These are phyloP conservation scores for Hypoxylon intermedium DNA, from an alignment of 495 filamentous ascomycete species.

Conservation along the genomic window DNA sequence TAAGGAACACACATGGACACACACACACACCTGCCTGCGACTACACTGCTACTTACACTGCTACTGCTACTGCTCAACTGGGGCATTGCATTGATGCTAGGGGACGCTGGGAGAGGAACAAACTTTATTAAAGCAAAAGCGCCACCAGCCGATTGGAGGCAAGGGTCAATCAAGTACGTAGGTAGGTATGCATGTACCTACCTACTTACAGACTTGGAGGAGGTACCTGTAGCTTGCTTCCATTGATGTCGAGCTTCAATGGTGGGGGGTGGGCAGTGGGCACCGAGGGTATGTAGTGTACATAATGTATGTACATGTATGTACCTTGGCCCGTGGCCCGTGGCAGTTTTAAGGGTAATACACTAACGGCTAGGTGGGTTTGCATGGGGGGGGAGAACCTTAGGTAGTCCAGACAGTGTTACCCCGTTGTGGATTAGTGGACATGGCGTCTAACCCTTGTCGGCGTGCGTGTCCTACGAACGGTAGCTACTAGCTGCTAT, in stretches of 20 bases:
- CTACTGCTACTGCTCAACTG: conserved; percentile 36
- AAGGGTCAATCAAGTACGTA: conserved; percentile 28
- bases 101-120: conserved; percentile 31
- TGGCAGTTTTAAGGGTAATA: neutral
- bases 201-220: neutral
- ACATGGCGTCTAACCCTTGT: conserved; percentile 22
- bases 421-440: conserved; percentile 22
- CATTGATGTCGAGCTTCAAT: too few relatives aligned
- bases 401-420: conserved; percentile 8
- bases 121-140: conserved; percentile 38
- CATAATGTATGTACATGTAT: too few relatives aligned
- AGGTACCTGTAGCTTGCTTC: neutral
- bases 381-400: neutral
- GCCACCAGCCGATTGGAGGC: conserved; percentile 38
- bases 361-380: neutral
- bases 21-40: too few relatives aligned
- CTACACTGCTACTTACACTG: too few relatives aligned
- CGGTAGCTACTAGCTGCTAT: conserved; percentile 7
- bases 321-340: too few relatives aligned
- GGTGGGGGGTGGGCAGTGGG: too few relatives aligned
- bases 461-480: conserved; percentile 13
- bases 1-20: conserved; percentile 34
- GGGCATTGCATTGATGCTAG: too few relatives aligned
- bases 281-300: too few relatives aligned
- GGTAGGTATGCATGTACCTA: conserved; percentile 2